Evolutionary conservation across 345 rosid genomes (phyloP), one percentile per base, ranked within the genome.

Genomic region (Barbarea vulgaris): DNA sequence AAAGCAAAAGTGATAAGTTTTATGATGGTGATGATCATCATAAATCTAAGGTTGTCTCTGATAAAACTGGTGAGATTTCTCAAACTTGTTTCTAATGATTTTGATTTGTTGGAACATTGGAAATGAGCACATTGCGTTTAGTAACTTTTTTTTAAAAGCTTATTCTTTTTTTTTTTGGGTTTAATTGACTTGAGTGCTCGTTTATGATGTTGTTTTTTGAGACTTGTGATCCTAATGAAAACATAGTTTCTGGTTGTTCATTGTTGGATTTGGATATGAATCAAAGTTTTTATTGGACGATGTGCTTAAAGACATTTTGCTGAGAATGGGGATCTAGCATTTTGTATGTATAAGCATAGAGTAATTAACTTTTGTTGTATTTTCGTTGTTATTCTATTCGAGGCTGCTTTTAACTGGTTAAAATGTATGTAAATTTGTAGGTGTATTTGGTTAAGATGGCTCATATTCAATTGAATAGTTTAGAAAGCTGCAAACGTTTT

Each of bases 11-110:
- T 69, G 96, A 91, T 5, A 86, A 81, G 46, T 50, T 73, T 73
- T 66, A 62, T 69, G 91, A 84, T 60, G 83, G 62, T 63, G 87
- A 82, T 36, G 89, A 84, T 33, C 76, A 73, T 11, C 86, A 74
- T 46, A 57, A 63, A 30, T 77, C 73, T 30, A 93, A 85, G 81
- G 77, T 64, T 76, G 74, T 55, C 2, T 66, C 84, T 74, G 95
- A 83, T 54, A 86, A 83, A 81, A 70, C 85, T 82, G 95, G 97
- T 91, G 85, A 88, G 88, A 74, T 84, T 66, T 71, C 83, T 74
- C 1, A 9, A 9, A 70, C 79, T 46, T 55, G 60, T 10, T 9
- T 63, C 27, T 56, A 52, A 42, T 28, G 59, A 57, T 56, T 67
- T 67, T 18, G 39, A 22, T 69, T 46, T 14, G 13, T 21, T 42